Evolutionary conservation across 2,329 filamentous ascomycete genomes (phyloP).

Genomic region (Fusarium lateritium): DNA sequence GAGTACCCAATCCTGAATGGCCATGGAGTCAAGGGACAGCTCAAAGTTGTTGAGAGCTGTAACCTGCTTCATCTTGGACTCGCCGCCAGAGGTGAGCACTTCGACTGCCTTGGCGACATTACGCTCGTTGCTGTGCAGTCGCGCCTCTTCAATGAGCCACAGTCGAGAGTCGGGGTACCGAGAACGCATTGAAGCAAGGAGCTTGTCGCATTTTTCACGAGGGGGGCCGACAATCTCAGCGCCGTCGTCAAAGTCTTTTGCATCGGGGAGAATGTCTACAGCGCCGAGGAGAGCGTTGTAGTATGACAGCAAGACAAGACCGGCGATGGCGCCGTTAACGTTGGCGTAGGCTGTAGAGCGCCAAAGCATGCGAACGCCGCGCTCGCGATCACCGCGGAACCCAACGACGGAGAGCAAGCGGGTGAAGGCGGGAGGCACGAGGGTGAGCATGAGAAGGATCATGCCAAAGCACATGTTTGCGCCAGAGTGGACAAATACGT

Average conservation of each 20-base stretch:
- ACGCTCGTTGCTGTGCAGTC: conserved; percentile 78
- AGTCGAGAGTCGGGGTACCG: conserved; percentile 86
- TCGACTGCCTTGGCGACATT: conserved; percentile 77
- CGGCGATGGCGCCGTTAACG: conserved; percentile 92
- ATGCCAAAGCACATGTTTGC: conserved; percentile 92
- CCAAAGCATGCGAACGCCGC: conserved; percentile 91
- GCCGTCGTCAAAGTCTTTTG: conserved; percentile 66
- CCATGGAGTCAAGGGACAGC: conserved; percentile 83
- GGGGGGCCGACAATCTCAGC: conserved; percentile 80
- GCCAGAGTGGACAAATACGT: conserved; percentile 91
- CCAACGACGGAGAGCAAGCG: conserved; percentile 89
- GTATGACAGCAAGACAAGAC: conserved; percentile 84
- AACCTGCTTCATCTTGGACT: conserved; percentile 88
- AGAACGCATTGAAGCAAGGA: conserved; percentile 81
- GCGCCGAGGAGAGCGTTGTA: conserved; percentile 90
- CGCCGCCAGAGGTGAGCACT: conserved; percentile 71
- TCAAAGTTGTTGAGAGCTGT: conserved; percentile 90
- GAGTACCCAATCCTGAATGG: conserved; percentile 80
- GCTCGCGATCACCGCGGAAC: conserved; percentile 88
- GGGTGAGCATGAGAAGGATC: conserved; percentile 87
- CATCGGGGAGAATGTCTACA: conserved; percentile 85
- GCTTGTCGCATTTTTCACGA: conserved; percentile 72
- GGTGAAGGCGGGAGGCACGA: conserved; percentile 93
- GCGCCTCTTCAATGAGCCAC: conserved; percentile 90
- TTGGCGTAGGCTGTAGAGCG: conserved; percentile 87